phyloP scores from a whole-genome alignment of 306 rosid genomes.

The Quercus mongolica region DNA sequence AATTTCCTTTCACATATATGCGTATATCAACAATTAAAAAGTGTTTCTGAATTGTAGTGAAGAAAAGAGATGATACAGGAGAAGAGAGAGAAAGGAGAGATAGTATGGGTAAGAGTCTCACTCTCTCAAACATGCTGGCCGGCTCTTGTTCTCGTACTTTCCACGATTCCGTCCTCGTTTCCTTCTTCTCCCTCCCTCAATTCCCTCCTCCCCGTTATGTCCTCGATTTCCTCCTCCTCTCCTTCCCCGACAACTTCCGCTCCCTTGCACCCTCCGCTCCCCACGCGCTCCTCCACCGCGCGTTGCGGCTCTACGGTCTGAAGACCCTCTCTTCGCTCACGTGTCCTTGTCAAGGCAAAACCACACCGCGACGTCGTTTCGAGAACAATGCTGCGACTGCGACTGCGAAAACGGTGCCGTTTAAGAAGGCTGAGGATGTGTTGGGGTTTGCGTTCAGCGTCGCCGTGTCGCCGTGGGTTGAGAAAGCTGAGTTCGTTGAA shows the following conservation, averaged over 20 bases:
- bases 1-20: no score
- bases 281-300: conserved; percentile 12
- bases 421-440: conserved; percentile 15
- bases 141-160: conserved; percentile 13
- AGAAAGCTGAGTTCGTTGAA: conserved; percentile 11
- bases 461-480: conserved; percentile 35
- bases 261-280: neutral
- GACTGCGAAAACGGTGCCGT: neutral
- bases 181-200: conserved; percentile 23
- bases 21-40: no score
- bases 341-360: conserved; percentile 15
- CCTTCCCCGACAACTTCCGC: conserved; percentile 26
- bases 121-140: conserved; percentile 26
- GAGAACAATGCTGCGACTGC: no score
- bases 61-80: neutral
- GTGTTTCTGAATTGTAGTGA: no score
- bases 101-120: conserved; percentile 30
- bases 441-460: conserved; percentile 25
- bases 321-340: conserved; percentile 12
- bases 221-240: conserved; percentile 15
- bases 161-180: conserved; percentile 21
- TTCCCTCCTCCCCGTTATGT: neutral
- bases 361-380: no score
- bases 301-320: conserved; percentile 24
- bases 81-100: conserved; percentile 20